phyloP scores from a whole-genome alignment of 768 basidiomycete species.

The Leucosporidium yakuticum region DNA sequence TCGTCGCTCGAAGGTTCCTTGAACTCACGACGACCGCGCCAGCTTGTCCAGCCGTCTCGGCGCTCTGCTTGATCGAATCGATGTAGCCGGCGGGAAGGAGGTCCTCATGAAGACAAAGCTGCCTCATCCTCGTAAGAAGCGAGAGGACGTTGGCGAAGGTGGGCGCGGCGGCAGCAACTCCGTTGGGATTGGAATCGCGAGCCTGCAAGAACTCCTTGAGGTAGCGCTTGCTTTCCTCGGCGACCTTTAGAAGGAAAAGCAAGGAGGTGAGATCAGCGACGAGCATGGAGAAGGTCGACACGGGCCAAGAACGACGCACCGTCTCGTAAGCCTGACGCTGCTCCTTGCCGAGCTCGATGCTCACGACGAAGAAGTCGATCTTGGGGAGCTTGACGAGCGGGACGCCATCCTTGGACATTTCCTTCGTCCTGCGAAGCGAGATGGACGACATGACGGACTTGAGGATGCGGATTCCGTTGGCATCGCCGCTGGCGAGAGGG shows the following conservation, averaged over 20 bases:
- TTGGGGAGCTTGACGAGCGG: constrained; percentile 70
- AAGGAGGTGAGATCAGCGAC: neutral
- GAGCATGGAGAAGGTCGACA: no score
- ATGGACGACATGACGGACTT: constrained; percentile 3
- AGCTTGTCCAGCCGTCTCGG: no score
- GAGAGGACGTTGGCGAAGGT: constrained; percentile 57
- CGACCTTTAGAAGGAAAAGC: neutral
- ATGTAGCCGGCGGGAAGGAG: constrained; percentile 65
- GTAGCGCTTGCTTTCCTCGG: neutral
- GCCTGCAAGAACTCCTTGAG: constrained; percentile 8
- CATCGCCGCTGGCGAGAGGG: neutral
- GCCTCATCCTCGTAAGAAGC: constrained; percentile 72
- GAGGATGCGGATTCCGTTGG: neutral
- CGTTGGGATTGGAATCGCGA: neutral
- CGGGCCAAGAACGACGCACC: constrained; percentile 35
- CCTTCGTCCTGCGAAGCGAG: constrained; percentile 34
- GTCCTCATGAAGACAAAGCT: constrained; percentile 69
- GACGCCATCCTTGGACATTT: constrained; percentile 87
- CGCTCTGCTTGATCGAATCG: neutral
- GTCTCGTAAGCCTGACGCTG: constrained; percentile 51
- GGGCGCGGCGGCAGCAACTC: constrained; percentile 36
- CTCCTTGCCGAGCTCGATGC: constrained; percentile 52
- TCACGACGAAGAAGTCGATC: constrained; percentile 70
- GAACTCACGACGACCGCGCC: no score
- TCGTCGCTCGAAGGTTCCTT: neutral